phyloP scores from a whole-genome alignment of 1,284 basidiomycete species.

The Fomitopsis pinicola region DNA sequence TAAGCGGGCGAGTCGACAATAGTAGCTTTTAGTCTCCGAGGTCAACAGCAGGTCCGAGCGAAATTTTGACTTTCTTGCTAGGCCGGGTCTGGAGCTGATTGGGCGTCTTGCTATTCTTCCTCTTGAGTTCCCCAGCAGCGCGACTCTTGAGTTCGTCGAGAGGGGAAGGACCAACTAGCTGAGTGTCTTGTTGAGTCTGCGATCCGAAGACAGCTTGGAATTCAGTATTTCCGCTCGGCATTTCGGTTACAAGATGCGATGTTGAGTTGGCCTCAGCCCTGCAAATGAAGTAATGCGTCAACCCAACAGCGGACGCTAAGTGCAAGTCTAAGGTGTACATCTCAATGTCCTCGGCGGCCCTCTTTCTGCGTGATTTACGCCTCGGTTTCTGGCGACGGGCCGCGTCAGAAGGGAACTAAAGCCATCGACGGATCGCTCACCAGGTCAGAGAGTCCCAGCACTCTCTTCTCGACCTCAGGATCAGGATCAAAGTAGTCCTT shows the following conservation, averaged over 20 bases:
- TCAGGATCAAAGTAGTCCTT: slow-evolving; percentile 65
- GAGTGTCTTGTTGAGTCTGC: slow-evolving; percentile 55
- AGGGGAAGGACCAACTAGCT: slow-evolving; percentile 18
- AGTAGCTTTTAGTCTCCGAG: slow-evolving; percentile 30
- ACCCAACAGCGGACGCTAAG: neutral
- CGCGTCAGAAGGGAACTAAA: slow-evolving; percentile 5
- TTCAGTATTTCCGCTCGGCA: slow-evolving; percentile 13
- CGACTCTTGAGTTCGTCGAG: neutral
- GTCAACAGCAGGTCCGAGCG: slow-evolving; percentile 34
- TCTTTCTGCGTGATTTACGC: slow-evolving; percentile 19
- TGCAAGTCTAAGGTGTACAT: slow-evolving; percentile 15
- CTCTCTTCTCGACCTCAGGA: slow-evolving; percentile 49
- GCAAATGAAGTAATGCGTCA: neutral
- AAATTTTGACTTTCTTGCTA: slow-evolving; percentile 37
- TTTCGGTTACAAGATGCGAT: neutral
- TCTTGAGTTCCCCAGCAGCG: slow-evolving; percentile 18
- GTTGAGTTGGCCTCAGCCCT: slow-evolving; percentile 5
- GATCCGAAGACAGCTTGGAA: slow-evolving; percentile 14
- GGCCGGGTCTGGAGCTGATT: slow-evolving; percentile 12
- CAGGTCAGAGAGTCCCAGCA: slow-evolving; percentile 54
- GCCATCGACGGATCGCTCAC: slow-evolving; percentile 32
- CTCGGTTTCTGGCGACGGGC: slow-evolving; percentile 26
- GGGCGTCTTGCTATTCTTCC: slow-evolving; percentile 21
- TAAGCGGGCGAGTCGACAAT: neutral
- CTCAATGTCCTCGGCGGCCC: slow-evolving; percentile 10